Conservation (phyloP, 495 filamentous ascomycete genomes). For the Aspergillus mulundensis region DNA sequence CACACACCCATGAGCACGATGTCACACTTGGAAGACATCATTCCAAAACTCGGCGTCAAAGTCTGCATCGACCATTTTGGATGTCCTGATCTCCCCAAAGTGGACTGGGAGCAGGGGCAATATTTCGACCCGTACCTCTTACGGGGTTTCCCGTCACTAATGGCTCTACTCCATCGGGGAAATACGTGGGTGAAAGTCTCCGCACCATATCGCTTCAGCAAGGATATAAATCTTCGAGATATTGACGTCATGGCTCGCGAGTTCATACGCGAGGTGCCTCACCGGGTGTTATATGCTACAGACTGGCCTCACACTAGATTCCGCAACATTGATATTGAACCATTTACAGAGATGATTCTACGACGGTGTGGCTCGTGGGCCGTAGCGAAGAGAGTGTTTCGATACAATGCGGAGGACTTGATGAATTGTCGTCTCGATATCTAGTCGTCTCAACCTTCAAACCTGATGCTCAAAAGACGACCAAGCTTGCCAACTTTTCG, state of each 20-base stretch:
- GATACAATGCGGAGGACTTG: conserved; percentile 44
- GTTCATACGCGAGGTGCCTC: conserved; percentile 33
- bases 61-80: conserved; percentile 52
- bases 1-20: conserved; percentile 43
- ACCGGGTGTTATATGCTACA: conserved; percentile 45
- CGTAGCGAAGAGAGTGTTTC: conserved; percentile 42
- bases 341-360: conserved; percentile 41
- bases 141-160: conserved; percentile 40
- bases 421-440: conserved; percentile 16
- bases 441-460: background rate
- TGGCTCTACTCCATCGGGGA: conserved; percentile 35
- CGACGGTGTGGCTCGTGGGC: conserved; percentile 36
- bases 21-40: conserved; percentile 36
- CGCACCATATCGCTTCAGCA: conserved; percentile 44
- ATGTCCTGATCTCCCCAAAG: conserved; percentile 30
- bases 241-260: conserved; percentile 37
- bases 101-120: conserved; percentile 2
- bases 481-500: background rate
- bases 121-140: conserved; percentile 37
- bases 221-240: conserved; percentile 33
- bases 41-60: conserved; percentile 40
- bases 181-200: conserved; percentile 48
- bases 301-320: conserved; percentile 55
- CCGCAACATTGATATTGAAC: conserved; percentile 38
- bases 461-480: background rate